A percentile compares a stretch with the other conserved stretches of the same genome.
Evolutionary conservation across 164 flowering plant species (phyloP).

Genomic region (Aristolochia fimbriata): DNA sequence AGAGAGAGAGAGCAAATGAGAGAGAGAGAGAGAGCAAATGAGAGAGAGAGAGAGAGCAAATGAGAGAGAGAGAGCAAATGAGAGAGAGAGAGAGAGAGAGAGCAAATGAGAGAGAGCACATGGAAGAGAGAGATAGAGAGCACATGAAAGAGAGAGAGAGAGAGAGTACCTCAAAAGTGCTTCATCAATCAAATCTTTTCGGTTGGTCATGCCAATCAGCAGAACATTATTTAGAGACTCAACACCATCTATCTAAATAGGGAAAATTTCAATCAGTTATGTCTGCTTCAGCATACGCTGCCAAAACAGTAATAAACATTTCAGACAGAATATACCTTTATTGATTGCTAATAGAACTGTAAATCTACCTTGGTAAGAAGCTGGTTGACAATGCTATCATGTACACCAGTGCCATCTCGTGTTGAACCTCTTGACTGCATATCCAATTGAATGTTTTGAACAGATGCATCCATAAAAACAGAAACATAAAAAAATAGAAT

Average conservation of each 20-base stretch:
- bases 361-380: slow-evolving; percentile 63
- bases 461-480: background rate
- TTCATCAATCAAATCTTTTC: slow-evolving; percentile 95
- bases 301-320: background rate
- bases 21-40: no score
- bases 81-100: no score
- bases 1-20: no score
- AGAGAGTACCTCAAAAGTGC: slow-evolving; percentile 74
- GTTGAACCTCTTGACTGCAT: slow-evolving; percentile 69
- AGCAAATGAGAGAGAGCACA: no score
- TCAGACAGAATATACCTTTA: background rate
- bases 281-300: background rate
- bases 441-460: slow-evolving; percentile 5
- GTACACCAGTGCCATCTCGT: slow-evolving; percentile 73
- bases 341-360: background rate
- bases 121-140: no score
- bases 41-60: no score
- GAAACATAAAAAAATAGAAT: no score
- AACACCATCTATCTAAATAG: slow-evolving; percentile 87
- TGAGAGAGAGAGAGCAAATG: no score
- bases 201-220: slow-evolving; percentile 98
- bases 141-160: no score
- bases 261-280: slow-evolving; percentile 7
- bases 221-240: slow-evolving; percentile 92
- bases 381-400: slow-evolving; percentile 73